Base-by-base conservation (phyloP, 768 basidiomycete species). In the Panellus pusillus region DNA sequence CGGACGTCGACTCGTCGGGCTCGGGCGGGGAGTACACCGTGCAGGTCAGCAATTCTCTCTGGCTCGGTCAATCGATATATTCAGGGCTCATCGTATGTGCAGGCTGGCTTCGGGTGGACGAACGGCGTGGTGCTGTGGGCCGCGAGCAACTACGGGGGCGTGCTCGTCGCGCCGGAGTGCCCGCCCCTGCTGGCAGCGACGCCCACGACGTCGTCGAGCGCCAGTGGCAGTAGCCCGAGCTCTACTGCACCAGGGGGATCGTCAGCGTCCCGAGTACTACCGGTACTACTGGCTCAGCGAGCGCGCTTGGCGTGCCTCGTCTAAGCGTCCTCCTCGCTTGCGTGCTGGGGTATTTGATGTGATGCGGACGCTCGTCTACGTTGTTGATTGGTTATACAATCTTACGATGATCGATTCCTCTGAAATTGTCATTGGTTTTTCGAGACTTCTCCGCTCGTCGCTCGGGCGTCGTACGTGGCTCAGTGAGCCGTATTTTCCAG, bases 1-100 rank as follows among this genome's bases (percentile, higher is more conserved):
- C 82, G 9, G 85, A 96, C 52, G 78, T 93, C 29, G 86, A 91
- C 68, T 86, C 84, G 3, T 85, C 88, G 3, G 92, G 91, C 6
- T 72, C 73, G 12, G 92, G 91, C 7, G 92, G 92, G 20, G 92
- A 94, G 74, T 96, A 97, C 62, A 88, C 84, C 2, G 93, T 94
- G 4, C 90, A 93, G 70, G 83, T 80, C 27, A 47, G 48, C 29
- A 24, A 4, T 20, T 2, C 46, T 3, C 52, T 60, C 63, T 32
- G 12, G 41, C 13, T 48, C 29, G 29, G 50, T 1, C 17, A 38
- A 41, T 36, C 35, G 2, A 31, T 31, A 49, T 17, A 28, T 19
- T 42, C 29, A 32, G 15, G 17, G 38, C 35, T 49, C 27, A 54
- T 40, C 27, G 28, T 54, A 13, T 43, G 11, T 62, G 80, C 17